Conservation (phyloP, 1,284 basidiomycete species). For the Pyrrhoderma lamaoense region DNA sequence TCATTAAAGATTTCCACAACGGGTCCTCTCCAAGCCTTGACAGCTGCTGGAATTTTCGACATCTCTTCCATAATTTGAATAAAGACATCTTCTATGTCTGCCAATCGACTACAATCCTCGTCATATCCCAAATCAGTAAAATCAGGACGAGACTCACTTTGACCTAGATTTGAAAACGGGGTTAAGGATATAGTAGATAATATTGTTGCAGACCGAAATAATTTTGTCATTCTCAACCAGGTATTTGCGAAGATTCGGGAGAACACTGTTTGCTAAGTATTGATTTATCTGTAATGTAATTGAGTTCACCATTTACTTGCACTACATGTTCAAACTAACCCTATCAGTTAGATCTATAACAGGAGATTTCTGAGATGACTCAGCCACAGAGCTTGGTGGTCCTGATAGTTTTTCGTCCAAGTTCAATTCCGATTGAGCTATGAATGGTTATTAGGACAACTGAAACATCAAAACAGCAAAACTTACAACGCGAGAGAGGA, state of each 20-base stretch:
- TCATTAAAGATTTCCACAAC: constrained; percentile 83
- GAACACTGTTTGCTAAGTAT: constrained; percentile 63
- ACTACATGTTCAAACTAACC: constrained; percentile 1
- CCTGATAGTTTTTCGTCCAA: constrained; percentile 12
- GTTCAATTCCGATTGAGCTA: constrained; percentile 16
- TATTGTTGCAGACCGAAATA: constrained; percentile 67
- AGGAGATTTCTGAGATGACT: constrained; percentile 2
- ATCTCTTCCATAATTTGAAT: constrained; percentile 73
- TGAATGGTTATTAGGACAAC: neutral
- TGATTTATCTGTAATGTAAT: constrained; percentile 49
- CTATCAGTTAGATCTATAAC: constrained; percentile 1
- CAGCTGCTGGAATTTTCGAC: constrained; percentile 67
- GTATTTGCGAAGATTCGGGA: constrained; percentile 78
- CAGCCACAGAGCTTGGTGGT: neutral
- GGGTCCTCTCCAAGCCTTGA: constrained; percentile 81
- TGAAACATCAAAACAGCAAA: neutral
- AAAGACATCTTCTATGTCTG: constrained; percentile 63
- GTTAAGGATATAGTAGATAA: constrained; percentile 80
- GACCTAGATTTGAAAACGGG: constrained; percentile 72
- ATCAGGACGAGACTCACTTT: constrained; percentile 37
- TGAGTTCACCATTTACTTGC: constrained; percentile 4
- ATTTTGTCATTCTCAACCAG: constrained; percentile 84
- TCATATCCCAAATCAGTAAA: constrained; percentile 8
- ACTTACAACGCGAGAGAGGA: constrained; percentile 44
- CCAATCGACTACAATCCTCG: constrained; percentile 37